Percentiles rank a stretch among this genome's conserved stretches.
These are phyloP conservation scores for Sordaria brevicollis DNA, from an alignment of 495 filamentous ascomycete species.

Conservation along the genomic window DNA sequence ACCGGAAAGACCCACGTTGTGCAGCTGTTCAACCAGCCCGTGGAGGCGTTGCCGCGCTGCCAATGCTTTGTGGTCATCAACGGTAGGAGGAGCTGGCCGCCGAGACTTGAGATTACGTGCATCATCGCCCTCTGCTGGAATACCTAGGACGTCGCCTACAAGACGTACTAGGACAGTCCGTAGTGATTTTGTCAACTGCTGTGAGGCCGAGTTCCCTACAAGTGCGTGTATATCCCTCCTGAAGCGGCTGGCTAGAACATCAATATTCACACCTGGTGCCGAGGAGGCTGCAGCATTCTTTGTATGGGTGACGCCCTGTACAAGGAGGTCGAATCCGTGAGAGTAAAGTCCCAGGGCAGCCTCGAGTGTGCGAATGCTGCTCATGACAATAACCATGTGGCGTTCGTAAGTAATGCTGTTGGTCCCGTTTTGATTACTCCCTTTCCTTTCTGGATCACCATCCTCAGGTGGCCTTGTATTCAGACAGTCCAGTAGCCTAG, in stretches of 20 bases:
- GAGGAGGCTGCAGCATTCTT: constrained; percentile 1
- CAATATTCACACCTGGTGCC: constrained; percentile 13
- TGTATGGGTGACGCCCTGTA: constrained; percentile 22
- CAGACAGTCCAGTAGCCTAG: constrained; percentile 29
- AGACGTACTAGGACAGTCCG: constrained; percentile 42
- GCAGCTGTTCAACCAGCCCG: constrained; percentile 48
- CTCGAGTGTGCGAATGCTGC: constrained; percentile 38
- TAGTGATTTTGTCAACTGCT: constrained; percentile 41
- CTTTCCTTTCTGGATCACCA: neutral
- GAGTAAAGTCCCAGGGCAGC: constrained; percentile 39
- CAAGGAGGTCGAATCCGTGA: constrained; percentile 34
- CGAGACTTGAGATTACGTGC: constrained; percentile 1
- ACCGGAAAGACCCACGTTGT: constrained; percentile 63
- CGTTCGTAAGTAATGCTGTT: constrained; percentile 17
- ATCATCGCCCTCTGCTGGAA: constrained; percentile 19
- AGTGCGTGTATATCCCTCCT: constrained; percentile 54
- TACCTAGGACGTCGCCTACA: constrained; percentile 46
- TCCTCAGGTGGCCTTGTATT: constrained; percentile 9
- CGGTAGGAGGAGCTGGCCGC: constrained; percentile 11
- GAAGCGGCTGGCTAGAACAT: constrained; percentile 38
- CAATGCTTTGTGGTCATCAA: constrained; percentile 17
- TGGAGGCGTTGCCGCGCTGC: constrained; percentile 44
- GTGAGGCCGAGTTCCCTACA: constrained; percentile 52
- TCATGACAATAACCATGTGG: constrained; percentile 32
- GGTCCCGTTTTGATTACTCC: neutral